Base-by-base conservation (phyloP, 192 early-diverging fungal species). In the Coemansia reversa region DNA sequence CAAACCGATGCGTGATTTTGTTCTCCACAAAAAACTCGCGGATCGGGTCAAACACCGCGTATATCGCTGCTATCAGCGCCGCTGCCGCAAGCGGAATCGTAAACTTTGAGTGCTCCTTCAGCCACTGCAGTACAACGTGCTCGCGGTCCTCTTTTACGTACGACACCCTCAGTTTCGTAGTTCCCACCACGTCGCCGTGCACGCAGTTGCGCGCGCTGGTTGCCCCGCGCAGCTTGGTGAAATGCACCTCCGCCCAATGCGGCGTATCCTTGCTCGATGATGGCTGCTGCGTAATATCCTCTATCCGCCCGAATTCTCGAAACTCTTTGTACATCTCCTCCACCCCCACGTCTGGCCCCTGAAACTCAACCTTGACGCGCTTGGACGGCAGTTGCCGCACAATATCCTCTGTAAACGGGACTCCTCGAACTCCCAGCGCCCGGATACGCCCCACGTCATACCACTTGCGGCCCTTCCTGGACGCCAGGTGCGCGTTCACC, bases 151-250 rank as follows among this genome's bases (percentile, higher is more conserved):
- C 67, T 14, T 72, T 70, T 39, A 90, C 88, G 69, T 88, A 93
- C 12, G 81, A 70, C 25, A 90, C 78, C 29, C 69, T 69, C 27
- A 92, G 60, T 29, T 79, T 69, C 0, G 95, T 93, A 4, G 76
- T 84, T 22, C 87, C 84, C 49, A 97, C 72, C 3, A 82, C 66
- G 55, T 88, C 65, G n/a, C 93, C 93, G 63, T 98, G 91, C 33
- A 95, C 75, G 76, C 97, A 98, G 65, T 93, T 94, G 30, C 90
- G 85, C 5, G 97, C 97, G 58, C 90, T 90, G 1, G 95, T 92
- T n/a, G 97, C 94, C 0, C 88, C 79, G 7, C 93, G 87, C 64
- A 91, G 84, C 48, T 83, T 74, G 29, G 86, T 78, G 68, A 90
- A 98, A 60, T 92, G 86, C 59, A 96, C 86, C 30, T 89, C 78